Percentiles rank a stretch among this genome's conserved stretches.
These are phyloP conservation scores for Calonectria honghensis DNA, from an alignment of 2,329 filamentous ascomycete genomes.

Conservation along the genomic window DNA sequence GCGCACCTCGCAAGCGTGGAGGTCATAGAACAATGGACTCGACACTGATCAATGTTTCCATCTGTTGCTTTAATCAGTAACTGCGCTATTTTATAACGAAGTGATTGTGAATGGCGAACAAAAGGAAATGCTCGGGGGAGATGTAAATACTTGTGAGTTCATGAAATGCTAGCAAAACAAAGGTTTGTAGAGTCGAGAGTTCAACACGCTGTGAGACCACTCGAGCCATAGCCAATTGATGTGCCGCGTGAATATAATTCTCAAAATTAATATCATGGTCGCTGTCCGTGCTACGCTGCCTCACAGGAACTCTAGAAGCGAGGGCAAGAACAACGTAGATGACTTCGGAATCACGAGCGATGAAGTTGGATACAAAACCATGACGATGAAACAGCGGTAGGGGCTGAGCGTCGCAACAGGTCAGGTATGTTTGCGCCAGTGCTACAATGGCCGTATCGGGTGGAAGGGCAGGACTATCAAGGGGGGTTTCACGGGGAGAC, in stretches of 20 bases:
- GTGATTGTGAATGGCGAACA: neutral
- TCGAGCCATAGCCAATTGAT: slow-evolving; percentile 3
- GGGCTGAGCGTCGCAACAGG: slow-evolving; percentile 23
- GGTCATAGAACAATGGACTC: slow-evolving; percentile 14
- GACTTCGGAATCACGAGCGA: neutral
- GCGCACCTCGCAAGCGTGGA: slow-evolving; percentile 14
- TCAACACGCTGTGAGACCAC: slow-evolving; percentile 10
- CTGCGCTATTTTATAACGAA: neutral
- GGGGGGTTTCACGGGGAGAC: neutral
- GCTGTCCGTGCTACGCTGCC: too few relatives aligned
- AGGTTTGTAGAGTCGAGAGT: slow-evolving; percentile 14
- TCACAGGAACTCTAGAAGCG: neutral
- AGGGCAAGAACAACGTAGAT: slow-evolving; percentile 17
- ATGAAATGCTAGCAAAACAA: slow-evolving; percentile 18
- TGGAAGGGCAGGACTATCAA: neutral
- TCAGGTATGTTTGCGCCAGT: neutral
- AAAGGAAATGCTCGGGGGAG: neutral
- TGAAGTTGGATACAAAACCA: neutral
- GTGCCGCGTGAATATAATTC: neutral
- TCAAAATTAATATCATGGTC: neutral
- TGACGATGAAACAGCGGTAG: slow-evolving; percentile 11
- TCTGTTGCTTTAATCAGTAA: neutral
- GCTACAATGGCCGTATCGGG: neutral
- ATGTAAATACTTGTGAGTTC: neutral
- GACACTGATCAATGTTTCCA: slow-evolving; percentile 20